These are phyloP conservation scores for Xerocomellus dryophilus DNA, from an alignment of 768 basidiomycete species.

Conservation along the genomic window DNA sequence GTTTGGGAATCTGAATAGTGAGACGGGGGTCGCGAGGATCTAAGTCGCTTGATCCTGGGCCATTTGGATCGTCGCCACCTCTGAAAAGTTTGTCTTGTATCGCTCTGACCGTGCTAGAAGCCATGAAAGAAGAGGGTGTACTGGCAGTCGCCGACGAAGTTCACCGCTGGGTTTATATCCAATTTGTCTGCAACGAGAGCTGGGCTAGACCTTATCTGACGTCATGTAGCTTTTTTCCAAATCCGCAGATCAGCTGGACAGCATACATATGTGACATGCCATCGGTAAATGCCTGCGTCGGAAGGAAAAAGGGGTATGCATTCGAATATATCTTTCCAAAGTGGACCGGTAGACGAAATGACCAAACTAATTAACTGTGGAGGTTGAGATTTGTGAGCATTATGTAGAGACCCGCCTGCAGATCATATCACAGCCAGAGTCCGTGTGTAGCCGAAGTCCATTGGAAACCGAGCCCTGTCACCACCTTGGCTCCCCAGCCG, in stretches of 20 bases:
- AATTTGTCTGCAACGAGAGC: not conserved
- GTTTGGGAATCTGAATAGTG: slow-evolving; percentile 72
- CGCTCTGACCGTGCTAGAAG: slow-evolving; percentile 50
- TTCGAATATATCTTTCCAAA: slow-evolving; percentile 15
- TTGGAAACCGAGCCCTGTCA: slow-evolving; percentile 13
- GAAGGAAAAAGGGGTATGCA: slow-evolving; percentile 22
- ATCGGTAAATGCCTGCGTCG: not conserved
- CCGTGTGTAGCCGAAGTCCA: slow-evolving; percentile 18
- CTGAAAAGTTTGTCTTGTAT: slow-evolving; percentile 75
- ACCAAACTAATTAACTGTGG: slow-evolving; percentile 18
- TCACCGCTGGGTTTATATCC: slow-evolving; percentile 11
- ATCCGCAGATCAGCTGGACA: slow-evolving; percentile 1
- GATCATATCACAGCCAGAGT: slow-evolving; percentile 23
- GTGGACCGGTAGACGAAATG: slow-evolving; percentile 9
- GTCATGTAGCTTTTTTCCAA: slow-evolving; percentile 18
- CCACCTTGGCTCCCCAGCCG: slow-evolving; percentile 52
- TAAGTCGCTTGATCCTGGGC: slow-evolving; percentile 20
- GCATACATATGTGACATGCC: not conserved
- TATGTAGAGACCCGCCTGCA: slow-evolving; percentile 33
- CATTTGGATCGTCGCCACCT: slow-evolving; percentile 31
- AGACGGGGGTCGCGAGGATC: slow-evolving; percentile 37
- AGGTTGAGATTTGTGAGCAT: slow-evolving; percentile 10
- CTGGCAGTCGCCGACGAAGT: slow-evolving; percentile 1
- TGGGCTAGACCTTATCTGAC: slow-evolving; percentile 16
- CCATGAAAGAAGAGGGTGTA: slow-evolving; percentile 32